phyloP scores from a whole-genome alignment of 352 stramenopile genomes.

The Pythium graminicola region DNA sequence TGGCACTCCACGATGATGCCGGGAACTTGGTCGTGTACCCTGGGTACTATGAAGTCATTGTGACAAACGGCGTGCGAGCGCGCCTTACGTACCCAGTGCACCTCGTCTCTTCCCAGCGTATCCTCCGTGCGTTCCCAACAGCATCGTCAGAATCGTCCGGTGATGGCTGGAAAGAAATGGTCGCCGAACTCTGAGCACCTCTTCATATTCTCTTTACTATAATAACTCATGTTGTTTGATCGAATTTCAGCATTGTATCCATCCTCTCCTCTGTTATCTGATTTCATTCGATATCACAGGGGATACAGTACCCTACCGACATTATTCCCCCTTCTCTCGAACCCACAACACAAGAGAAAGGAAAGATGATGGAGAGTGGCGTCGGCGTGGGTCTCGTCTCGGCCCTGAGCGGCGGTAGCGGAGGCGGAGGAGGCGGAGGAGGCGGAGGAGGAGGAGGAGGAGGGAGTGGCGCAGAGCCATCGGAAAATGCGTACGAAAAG shows the following conservation, averaged over 20 bases:
- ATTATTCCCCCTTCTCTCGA: conserved; percentile 5
- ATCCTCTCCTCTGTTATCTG: neutral
- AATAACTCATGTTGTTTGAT: neutral
- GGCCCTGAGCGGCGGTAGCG: neutral
- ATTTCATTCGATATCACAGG: neutral
- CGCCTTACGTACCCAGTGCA: conserved; percentile 60
- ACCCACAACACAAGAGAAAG: conserved; percentile 4
- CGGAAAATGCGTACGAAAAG: conserved; percentile 87
- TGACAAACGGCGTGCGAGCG: conserved; percentile 67
- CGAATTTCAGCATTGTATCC: conserved; percentile 4
- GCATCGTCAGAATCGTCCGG: no score
- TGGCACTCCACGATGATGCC: conserved; percentile 50
- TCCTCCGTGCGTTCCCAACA: conserved; percentile 35
- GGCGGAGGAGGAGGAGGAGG: neutral
- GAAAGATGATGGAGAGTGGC: conserved; percentile 9
- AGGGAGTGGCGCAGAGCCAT: conserved; percentile 22
- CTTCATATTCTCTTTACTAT: no score
- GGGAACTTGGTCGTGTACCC: conserved; percentile 51
- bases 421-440: neutral
- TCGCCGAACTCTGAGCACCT: neutral
- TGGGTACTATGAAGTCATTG: conserved; percentile 66
- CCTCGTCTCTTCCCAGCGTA: conserved; percentile 34
- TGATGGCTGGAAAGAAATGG: no score
- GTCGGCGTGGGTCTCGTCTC: neutral
- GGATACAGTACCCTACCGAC: neutral